A percentile compares a stretch with the other conserved stretches of the same genome.
phyloP scores from a whole-genome alignment of 139 green algal genomes.

The Coccomyxa sp. region DNA sequence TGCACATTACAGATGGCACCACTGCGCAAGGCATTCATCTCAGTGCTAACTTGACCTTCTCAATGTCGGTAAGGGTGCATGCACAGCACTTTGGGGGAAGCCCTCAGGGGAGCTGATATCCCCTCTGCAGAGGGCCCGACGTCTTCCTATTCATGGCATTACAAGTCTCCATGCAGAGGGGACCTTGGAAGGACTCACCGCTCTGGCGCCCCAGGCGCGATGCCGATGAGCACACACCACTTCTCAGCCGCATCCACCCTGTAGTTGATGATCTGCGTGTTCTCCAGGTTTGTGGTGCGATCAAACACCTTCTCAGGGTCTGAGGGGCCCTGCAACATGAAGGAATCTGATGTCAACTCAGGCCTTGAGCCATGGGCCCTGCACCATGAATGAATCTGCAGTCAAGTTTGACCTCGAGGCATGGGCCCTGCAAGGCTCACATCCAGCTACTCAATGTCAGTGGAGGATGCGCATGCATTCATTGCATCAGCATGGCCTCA shows the following conservation, averaged over 20 bases:
- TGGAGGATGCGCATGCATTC: too few relatives aligned
- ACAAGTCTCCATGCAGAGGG: too few relatives aligned
- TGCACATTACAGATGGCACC: too few relatives aligned
- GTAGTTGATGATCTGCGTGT: constrained; percentile 99
- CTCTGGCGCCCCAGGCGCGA: constrained; percentile 88
- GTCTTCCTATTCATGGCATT: too few relatives aligned
- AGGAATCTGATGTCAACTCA: neutral
- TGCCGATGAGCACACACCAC: constrained; percentile 97
- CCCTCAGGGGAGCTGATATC: too few relatives aligned
- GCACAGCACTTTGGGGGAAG: too few relatives aligned
- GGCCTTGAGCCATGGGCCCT: neutral
- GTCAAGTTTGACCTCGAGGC: too few relatives aligned
- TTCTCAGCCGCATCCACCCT: constrained; percentile 79
- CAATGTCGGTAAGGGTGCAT: too few relatives aligned
- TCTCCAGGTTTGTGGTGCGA: constrained; percentile 87
- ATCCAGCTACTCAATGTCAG: too few relatives aligned
- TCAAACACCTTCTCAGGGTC: constrained; percentile 97
- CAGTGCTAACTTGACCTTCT: too few relatives aligned
- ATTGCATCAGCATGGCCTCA: neutral
- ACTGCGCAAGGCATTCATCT: too few relatives aligned
- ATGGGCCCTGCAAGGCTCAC: neutral
- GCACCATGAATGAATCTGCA: neutral
- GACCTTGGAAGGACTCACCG: constrained; percentile 45
- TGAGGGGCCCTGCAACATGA: constrained; percentile 39
- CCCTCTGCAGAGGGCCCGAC: too few relatives aligned